A percentile compares a stretch with the other conserved stretches of the same genome.
Conservation (phyloP, 345 rosid genomes). For the Pseudoturritis turrita region DNA sequence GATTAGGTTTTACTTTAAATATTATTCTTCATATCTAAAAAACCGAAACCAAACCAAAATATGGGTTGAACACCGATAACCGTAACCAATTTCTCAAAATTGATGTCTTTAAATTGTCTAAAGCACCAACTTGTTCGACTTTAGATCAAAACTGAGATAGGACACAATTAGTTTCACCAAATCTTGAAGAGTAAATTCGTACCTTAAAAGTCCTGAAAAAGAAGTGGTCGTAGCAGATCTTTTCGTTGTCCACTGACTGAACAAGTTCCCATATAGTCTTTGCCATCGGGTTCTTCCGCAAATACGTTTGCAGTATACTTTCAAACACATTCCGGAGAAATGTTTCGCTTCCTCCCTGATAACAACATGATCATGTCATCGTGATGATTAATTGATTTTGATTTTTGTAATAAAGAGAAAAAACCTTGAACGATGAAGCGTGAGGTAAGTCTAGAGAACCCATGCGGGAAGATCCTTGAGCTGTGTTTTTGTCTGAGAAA, state of each 20-base stretch:
- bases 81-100: neutral
- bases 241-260: conserved; percentile 43
- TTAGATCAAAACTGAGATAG: neutral
- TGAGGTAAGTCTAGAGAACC: neutral
- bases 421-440: neutral
- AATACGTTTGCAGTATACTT: conserved; percentile 58
- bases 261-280: conserved; percentile 65
- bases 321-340: conserved; percentile 61
- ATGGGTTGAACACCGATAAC: too few species aligned
- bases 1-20: too few species aligned
- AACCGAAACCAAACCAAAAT: too few species aligned
- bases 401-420: neutral
- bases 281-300: conserved; percentile 71
- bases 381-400: neutral
- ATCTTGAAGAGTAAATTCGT: neutral
- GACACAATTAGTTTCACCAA: neutral
- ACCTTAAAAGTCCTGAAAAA: conserved; percentile 89
- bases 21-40: too few species aligned
- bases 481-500: neutral
- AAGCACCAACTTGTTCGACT: too few species aligned
- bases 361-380: neutral
- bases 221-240: conserved; percentile 72
- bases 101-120: too few species aligned
- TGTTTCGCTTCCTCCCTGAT: conserved; percentile 44
- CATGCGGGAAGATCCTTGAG: neutral